A percentile compares a stretch with the other conserved stretches of the same genome.
These are phyloP conservation scores for Platanus orientalis DNA, from an alignment of 164 flowering plant genomes.

Conservation along the genomic window DNA sequence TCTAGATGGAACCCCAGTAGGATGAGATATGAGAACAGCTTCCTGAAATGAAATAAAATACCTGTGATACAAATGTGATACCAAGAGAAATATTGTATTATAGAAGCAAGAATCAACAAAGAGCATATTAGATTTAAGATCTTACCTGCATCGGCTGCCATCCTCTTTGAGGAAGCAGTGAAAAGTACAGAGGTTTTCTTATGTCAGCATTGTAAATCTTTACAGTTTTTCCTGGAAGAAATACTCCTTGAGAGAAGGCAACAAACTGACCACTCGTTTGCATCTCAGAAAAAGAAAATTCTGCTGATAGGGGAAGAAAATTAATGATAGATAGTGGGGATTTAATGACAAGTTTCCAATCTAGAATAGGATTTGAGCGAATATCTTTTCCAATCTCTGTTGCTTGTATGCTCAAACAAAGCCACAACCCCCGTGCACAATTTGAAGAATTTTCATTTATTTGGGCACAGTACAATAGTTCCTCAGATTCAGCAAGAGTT, in stretches of 20 bases:
- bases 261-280: slow-evolving; percentile 59
- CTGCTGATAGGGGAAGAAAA: slow-evolving; percentile 75
- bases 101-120: background rate
- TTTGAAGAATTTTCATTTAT: slow-evolving; percentile 57
- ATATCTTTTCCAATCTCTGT: slow-evolving; percentile 82
- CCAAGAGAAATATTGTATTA: background rate
- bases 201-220: slow-evolving; percentile 64
- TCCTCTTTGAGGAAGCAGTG: slow-evolving; percentile 86
- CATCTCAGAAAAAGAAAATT: slow-evolving; percentile 72
- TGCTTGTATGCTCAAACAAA: slow-evolving; percentile 65
- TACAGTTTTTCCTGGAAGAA: slow-evolving; percentile 60
- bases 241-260: slow-evolving; percentile 59
- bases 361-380: slow-evolving; percentile 75
- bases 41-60: slow-evolving; percentile 44
- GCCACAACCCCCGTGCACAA: slow-evolving; percentile 56
- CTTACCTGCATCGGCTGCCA: slow-evolving; percentile 85
- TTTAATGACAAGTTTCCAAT: slow-evolving; percentile 73
- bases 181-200: slow-evolving; percentile 64
- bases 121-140: background rate
- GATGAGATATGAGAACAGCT: slow-evolving; percentile 82
- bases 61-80: background rate
- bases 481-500: slow-evolving; percentile 57
- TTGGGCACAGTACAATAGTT: slow-evolving; percentile 56
- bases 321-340: slow-evolving; percentile 69
- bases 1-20: slow-evolving; percentile 53